A percentile compares a stretch with the other conserved stretches of the same genome.
Evolutionary conservation across 306 rosid genomes (phyloP).

Genomic region (Psophocarpus tetragonolobus): DNA sequence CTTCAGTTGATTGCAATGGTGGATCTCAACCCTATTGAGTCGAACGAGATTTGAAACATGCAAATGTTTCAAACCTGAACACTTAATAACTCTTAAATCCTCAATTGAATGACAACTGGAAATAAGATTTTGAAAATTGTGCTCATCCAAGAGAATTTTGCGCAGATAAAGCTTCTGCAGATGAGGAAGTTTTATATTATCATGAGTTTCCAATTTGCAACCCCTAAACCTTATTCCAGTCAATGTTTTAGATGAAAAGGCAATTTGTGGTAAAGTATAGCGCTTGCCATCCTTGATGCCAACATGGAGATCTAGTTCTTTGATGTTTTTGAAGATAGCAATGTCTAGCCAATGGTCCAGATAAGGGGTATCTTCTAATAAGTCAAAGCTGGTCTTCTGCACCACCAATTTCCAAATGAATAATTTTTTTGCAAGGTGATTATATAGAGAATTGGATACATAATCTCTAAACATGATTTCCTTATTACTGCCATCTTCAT

Average conservation of each 20-base stretch:
- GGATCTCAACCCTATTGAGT: constrained; percentile 45
- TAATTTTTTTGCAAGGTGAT: not conserved
- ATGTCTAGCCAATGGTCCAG: constrained; percentile 31
- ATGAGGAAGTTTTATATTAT: constrained; percentile 31
- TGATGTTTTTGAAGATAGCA: constrained; percentile 1
- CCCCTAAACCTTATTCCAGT: constrained; percentile 40
- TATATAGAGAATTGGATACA: constrained; percentile 17
- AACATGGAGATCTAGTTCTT: constrained; percentile 48
- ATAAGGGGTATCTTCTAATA: not conserved
- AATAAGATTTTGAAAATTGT: constrained; percentile 32
- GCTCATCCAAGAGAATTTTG: constrained; percentile 9
- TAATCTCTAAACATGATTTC: constrained; percentile 21
- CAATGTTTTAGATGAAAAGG: constrained; percentile 26
- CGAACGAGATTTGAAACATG: constrained; percentile 4
- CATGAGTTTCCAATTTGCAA: constrained; percentile 27
- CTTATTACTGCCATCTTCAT: not conserved
- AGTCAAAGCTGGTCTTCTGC: constrained; percentile 30
- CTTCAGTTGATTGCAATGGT: constrained; percentile 38
- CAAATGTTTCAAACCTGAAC: constrained; percentile 44
- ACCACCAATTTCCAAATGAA: constrained; percentile 35
- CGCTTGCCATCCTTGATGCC: not conserved
- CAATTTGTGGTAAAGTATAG: constrained; percentile 29
- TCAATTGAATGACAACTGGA: constrained; percentile 46
- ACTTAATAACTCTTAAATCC: constrained; percentile 56
- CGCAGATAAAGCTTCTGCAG: constrained; percentile 44